Evolutionary conservation across 1,284 basidiomycete genomes (phyloP).

Genomic region (Pseudozyma pruni): DNA sequence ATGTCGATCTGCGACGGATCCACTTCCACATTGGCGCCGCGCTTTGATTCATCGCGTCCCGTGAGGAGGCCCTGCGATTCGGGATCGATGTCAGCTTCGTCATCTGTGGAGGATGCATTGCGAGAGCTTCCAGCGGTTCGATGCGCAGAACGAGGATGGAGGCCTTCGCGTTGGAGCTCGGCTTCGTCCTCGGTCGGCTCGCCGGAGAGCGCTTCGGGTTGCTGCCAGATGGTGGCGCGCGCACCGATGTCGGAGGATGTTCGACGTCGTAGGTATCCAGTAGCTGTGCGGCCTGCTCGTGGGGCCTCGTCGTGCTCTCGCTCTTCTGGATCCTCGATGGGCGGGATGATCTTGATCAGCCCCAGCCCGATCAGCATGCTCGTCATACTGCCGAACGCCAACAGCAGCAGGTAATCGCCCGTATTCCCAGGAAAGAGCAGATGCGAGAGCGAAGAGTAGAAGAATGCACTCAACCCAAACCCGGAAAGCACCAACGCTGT

Average conservation of each 20-base stretch:
- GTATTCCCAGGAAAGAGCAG: conserved; percentile 77
- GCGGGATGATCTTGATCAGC: conserved; percentile 75
- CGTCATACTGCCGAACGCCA: conserved; percentile 77
- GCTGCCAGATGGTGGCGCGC: conserved; percentile 45
- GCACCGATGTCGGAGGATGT: conserved; percentile 56
- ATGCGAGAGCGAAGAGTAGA: conserved; percentile 78
- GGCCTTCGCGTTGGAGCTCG: background rate
- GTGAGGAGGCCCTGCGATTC: conserved; percentile 34
- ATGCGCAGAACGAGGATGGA: background rate
- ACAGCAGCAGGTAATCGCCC: conserved; percentile 76
- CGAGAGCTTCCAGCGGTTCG: background rate
- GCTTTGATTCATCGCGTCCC: conserved; percentile 32
- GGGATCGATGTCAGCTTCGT: conserved; percentile 9
- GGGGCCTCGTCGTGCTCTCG: background rate
- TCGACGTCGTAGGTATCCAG: conserved; percentile 24
- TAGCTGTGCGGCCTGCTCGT: background rate
- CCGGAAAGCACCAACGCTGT: conserved; percentile 81
- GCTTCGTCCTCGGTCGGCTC: conserved; percentile 35
- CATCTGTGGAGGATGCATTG: background rate
- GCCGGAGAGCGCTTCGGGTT: conserved; percentile 29
- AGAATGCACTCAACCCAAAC: conserved; percentile 84
- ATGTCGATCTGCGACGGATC: conserved; percentile 68
- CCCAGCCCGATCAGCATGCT: conserved; percentile 78
- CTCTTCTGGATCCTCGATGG: conserved; percentile 18
- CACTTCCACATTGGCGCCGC: background rate